Evolutionary conservation across 768 basidiomycete species (phyloP), one percentile per base, ranked within the genome.

Genomic region (Coprinopsis strossmayeri): DNA sequence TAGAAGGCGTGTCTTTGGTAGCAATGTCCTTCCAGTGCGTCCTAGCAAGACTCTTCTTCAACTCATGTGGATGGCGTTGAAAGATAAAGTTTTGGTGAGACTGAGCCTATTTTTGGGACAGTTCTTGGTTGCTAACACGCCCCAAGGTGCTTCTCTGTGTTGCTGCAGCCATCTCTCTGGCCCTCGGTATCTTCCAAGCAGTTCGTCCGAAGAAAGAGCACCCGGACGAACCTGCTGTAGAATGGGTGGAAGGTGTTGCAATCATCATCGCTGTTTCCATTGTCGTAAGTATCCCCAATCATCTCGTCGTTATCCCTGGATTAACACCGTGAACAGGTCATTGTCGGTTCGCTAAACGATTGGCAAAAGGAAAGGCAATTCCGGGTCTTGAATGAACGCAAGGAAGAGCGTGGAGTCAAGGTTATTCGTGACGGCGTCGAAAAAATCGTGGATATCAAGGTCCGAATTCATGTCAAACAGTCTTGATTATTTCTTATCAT

Each of bases 281-380:
- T 35, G 87, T 90, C 21, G 86, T 85, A 66, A 50, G 80, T 69
- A n/a, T 39, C n/a, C 40, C 5, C 40, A 17, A 17, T 17, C 11
- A 23, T 42, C 18, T 23, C 23, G 18, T 24, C 40, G 24, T 9
- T 25, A 13, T 27, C 34, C 37, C 13, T n/a, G 13, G 2, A 13
- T 20, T 17, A 20, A n/a, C 32, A 13, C 25, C 39, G 40, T 30
- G 45, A 7, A 30, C 52, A 87, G 85, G 84, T 91, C 49, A 58
- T 91, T 35, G 95, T 99, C 49, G 95, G 95, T 25, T 92, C 93
- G 11, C 56, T 97, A 37, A 98, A 97, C 59, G 96, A 99, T 66
- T 99, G 90, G 87, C 93, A 97, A 66, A 98, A 98, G 66, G 96
- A 99, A 65, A 83, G 84, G 1, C 96, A 98, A 67, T 99, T 99